phyloP scores from a whole-genome alignment of 2,329 filamentous ascomycete species.

The Pseudopithomyces chartarum region DNA sequence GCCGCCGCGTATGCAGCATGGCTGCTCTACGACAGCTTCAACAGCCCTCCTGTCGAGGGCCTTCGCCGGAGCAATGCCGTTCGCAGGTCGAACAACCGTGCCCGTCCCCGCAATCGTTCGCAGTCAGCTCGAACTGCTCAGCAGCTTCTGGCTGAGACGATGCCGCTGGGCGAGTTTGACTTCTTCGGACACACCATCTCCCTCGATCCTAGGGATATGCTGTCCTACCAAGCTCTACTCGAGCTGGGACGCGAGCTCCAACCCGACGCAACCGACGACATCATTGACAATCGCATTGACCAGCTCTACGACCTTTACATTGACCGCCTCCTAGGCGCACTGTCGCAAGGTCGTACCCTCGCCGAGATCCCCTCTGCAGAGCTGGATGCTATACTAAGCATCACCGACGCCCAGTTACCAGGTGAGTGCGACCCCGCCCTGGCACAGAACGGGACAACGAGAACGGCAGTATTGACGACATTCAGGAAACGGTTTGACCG shows the following conservation, averaged over 20 bases:
- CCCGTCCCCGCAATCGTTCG: slow-evolving; percentile 25
- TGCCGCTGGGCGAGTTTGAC: slow-evolving; percentile 30
- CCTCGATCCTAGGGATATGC: slow-evolving; percentile 29
- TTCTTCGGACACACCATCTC: slow-evolving; percentile 29
- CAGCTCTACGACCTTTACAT: slow-evolving; percentile 38
- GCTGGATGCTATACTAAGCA: slow-evolving; percentile 20
- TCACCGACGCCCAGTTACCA: slow-evolving; percentile 17
- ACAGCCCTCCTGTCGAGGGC: slow-evolving; percentile 29
- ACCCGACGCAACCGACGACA: slow-evolving; percentile 24
- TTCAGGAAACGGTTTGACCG: slow-evolving; percentile 12
- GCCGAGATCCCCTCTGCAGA: slow-evolving; percentile 18
- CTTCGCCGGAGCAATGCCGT: slow-evolving; percentile 72
- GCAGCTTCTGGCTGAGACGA: slow-evolving; percentile 23
- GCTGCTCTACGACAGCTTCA: slow-evolving; percentile 57
- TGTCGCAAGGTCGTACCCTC: slow-evolving; percentile 26
- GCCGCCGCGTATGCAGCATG: slow-evolving; percentile 64
- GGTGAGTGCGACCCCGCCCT: slow-evolving; percentile 8
- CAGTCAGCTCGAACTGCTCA: slow-evolving; percentile 19
- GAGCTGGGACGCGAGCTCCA: slow-evolving; percentile 22
- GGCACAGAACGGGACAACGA: slow-evolving; percentile 1
- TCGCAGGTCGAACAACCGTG: slow-evolving; percentile 53
- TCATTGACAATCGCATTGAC: slow-evolving; percentile 24
- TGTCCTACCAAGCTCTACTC: slow-evolving; percentile 26
- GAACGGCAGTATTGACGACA: not conserved
- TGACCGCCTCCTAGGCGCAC: slow-evolving; percentile 30